Evolutionary conservation across 1,284 basidiomycete genomes (phyloP).

Genomic region (Melampsora americana): DNA sequence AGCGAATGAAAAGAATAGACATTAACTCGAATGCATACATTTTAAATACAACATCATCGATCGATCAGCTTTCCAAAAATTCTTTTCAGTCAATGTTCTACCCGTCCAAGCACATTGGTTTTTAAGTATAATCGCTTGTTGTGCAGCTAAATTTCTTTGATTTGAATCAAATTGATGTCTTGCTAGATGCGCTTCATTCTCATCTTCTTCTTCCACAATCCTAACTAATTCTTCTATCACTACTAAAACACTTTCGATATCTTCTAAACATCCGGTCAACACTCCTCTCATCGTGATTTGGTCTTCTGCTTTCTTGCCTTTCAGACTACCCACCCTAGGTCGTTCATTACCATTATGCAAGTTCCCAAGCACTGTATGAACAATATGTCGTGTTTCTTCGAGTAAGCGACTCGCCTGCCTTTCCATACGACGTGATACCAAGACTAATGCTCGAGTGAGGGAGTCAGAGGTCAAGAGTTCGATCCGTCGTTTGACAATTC

Average conservation of each 20-base stretch:
- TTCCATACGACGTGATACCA: slow-evolving; percentile 81
- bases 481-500: slow-evolving; percentile 85
- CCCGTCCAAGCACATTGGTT: slow-evolving; percentile 89
- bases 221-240: slow-evolving; percentile 75
- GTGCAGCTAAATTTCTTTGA: background rate
- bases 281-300: slow-evolving; percentile 45
- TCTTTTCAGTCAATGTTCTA: slow-evolving; percentile 51
- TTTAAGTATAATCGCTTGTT: slow-evolving; percentile 80
- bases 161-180: background rate
- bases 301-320: slow-evolving; percentile 70
- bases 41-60: background rate
- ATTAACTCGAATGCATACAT: background rate
- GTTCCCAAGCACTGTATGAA: slow-evolving; percentile 75
- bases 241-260: slow-evolving; percentile 76
- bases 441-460: slow-evolving; percentile 83
- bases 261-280: slow-evolving; percentile 65
- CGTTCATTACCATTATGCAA: slow-evolving; percentile 50
- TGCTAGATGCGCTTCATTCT: slow-evolving; percentile 53
- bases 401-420: slow-evolving; percentile 80
- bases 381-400: slow-evolving; percentile 78
- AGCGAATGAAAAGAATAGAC: no score
- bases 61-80: background rate
- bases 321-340: slow-evolving; percentile 52
- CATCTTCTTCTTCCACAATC: slow-evolving; percentile 82
- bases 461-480: slow-evolving; percentile 88